Base-by-base conservation (phyloP, 225 moss, liverwort and hornwort species). In the Polytrichum commune region DNA sequence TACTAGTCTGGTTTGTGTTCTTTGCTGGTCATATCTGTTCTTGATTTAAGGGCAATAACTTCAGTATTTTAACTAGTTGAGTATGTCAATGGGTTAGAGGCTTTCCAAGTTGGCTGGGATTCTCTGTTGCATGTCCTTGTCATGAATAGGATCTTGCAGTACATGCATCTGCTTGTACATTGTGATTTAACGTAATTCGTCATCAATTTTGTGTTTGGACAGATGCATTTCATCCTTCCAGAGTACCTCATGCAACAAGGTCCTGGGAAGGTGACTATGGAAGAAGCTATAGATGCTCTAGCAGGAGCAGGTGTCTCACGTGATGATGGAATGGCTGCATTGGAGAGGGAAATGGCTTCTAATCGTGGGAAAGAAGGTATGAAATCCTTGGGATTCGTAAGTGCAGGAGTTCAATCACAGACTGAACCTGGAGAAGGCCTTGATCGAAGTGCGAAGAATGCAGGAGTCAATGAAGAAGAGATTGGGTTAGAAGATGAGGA, bases 161-260 rank as follows among this genome's bases (percentile, higher is more conserved):
- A 19, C 27, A 27, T 53, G 38, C 23, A 32, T 63, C 62, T 22
- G 20, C 23, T 35, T 30, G 26, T 19, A 23, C 23, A 61, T 19
- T 65, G 26, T 54, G 46, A 64, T 8, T 19, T 64, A 27, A 62
- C 28, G 29, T 55, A 46, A 54, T 16, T 54, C 22, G 0, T 23
- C 16, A 8, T 60, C 60, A 60, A 60, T 8, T 19, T 38, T 27
- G 16, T 63, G 72, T 6, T 25, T 80, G 29, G 33, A 9, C 88
- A 98, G 98, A 95, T 95, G 94, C 97, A 98, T 75, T 94, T 98
- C 57, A 98, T 98, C 74, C 85, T 98, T 61, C 95, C 95, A 6
- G 95, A 98, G 74, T 95, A 98, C 64, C 83, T 98, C 32, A 98
- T 98, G 98, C 95, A 94, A 83, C 77, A 81, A 66, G 87, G 88